Conservation (phyloP, 768 basidiomycete species). For the Favolaschia claudopus region DNA sequence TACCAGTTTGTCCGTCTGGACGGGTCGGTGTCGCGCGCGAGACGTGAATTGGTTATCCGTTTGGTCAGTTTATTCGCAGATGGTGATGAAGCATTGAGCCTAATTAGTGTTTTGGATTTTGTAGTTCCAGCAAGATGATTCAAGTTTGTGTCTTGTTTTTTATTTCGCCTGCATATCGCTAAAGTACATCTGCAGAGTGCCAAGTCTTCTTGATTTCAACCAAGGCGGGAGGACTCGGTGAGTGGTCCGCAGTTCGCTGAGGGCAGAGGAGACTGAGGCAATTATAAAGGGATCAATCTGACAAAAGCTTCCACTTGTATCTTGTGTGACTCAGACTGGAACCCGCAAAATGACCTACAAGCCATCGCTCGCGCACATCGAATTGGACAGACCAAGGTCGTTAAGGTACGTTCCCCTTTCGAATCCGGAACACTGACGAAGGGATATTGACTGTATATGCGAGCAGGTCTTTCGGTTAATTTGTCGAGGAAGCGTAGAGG, state of each 20-base stretch:
- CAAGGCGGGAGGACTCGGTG: constrained; percentile 74
- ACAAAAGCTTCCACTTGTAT: constrained; percentile 84
- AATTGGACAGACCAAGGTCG: constrained; percentile 77
- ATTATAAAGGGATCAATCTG: constrained; percentile 73
- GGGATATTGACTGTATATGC: not conserved
- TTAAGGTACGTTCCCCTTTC: constrained; percentile 52
- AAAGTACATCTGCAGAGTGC: constrained; percentile 48
- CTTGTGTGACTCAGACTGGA: constrained; percentile 79
- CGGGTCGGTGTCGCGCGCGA: constrained; percentile 59
- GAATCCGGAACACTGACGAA: not conserved
- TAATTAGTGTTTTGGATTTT: not conserved
- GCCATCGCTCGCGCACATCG: constrained; percentile 88
- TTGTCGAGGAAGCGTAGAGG: constrained; percentile 75
- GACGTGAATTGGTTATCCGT: constrained; percentile 64
- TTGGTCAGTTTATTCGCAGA: constrained; percentile 50
- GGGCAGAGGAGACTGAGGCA: constrained; percentile 26
- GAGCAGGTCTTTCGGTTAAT: constrained; percentile 75
- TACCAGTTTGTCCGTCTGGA: constrained; percentile 71
- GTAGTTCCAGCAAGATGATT: constrained; percentile 66
- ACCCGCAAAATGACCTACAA: constrained; percentile 82
- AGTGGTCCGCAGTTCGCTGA: constrained; percentile 32
- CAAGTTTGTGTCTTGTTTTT: constrained; percentile 47
- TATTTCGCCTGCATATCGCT: constrained; percentile 6
- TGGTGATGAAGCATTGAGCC: too few relatives aligned
- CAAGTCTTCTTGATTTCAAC: constrained; percentile 77